phyloP scores from a whole-genome alignment of 2,329 filamentous ascomycete genomes.

The Fusarium pseudonygamai region DNA sequence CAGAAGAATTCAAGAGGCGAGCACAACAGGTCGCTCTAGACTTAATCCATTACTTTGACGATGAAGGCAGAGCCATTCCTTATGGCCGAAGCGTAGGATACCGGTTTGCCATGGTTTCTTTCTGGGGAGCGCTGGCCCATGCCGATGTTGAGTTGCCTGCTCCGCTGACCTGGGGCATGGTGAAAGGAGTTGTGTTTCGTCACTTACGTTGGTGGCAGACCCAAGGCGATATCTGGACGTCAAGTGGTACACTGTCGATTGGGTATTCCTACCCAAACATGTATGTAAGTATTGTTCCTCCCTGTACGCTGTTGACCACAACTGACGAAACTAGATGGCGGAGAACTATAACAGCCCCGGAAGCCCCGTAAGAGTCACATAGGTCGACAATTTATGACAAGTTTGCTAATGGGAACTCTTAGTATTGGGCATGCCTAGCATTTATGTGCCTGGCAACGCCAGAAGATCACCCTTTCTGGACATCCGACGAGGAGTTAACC shows the following conservation, averaged over 20 bases:
- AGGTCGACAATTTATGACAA: neutral
- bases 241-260: constrained; percentile 77
- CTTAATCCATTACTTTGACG: constrained; percentile 79
- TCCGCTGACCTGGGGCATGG: constrained; percentile 80
- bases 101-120: constrained; percentile 86
- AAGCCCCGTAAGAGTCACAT: constrained; percentile 56
- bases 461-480: constrained; percentile 78
- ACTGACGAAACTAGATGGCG: constrained; percentile 62
- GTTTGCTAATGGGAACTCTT: constrained; percentile 42
- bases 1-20: constrained; percentile 74
- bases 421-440: constrained; percentile 83
- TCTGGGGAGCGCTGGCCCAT: constrained; percentile 82
- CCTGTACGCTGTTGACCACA: constrained; percentile 8
- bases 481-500: constrained; percentile 70
- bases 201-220: constrained; percentile 84
- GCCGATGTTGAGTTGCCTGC: constrained; percentile 77
- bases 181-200: constrained; percentile 78
- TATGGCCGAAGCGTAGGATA: constrained; percentile 83
- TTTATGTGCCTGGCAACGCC: constrained; percentile 79
- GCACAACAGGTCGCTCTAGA: constrained; percentile 74
- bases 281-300: constrained; percentile 58
- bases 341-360: constrained; percentile 87
- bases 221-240: constrained; percentile 77
- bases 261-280: constrained; percentile 84
- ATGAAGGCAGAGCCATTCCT: constrained; percentile 75